Conservation (phyloP, 371 early-diverging fungal genomes). For the Entomophthora muscae region DNA sequence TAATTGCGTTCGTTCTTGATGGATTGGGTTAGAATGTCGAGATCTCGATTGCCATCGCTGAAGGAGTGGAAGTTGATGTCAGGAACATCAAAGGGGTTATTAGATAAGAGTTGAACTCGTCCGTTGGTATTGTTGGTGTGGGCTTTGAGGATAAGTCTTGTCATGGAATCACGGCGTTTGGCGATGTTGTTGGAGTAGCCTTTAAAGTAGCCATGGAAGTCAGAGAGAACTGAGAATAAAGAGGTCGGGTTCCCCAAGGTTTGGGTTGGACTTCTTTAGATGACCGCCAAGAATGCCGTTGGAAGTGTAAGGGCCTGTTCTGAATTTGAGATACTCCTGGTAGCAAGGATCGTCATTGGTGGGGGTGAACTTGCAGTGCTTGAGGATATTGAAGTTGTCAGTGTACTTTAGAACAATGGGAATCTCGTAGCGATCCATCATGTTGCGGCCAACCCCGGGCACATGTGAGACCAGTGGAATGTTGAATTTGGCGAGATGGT, state of each 20-base stretch:
- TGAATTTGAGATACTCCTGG: neutral
- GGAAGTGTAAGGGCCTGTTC: neutral
- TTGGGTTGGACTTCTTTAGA: neutral
- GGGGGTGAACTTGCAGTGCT: conserved; percentile 1
- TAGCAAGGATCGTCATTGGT: no score
- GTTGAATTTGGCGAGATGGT: no score
- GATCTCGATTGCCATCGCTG: conserved; percentile 5
- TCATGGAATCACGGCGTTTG: neutral
- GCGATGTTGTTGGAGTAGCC: neutral
- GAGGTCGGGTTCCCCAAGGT: neutral
- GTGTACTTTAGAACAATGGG: neutral
- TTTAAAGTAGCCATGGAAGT: conserved; percentile 2
- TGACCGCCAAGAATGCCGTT: neutral
- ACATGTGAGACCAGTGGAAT: neutral
- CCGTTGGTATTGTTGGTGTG: no score
- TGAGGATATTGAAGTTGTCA: neutral
- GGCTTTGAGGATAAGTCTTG: neutral
- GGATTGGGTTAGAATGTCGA: neutral
- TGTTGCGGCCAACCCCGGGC: no score
- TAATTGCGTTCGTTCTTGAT: neutral
- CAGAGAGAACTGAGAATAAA: neutral
- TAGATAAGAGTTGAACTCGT: neutral
- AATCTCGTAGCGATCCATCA: no score
- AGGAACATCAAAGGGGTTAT: conserved; percentile 3
- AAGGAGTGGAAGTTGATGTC: no score